phyloP scores from a whole-genome alignment of 768 basidiomycete genomes.

The Dendrothele bispora region DNA sequence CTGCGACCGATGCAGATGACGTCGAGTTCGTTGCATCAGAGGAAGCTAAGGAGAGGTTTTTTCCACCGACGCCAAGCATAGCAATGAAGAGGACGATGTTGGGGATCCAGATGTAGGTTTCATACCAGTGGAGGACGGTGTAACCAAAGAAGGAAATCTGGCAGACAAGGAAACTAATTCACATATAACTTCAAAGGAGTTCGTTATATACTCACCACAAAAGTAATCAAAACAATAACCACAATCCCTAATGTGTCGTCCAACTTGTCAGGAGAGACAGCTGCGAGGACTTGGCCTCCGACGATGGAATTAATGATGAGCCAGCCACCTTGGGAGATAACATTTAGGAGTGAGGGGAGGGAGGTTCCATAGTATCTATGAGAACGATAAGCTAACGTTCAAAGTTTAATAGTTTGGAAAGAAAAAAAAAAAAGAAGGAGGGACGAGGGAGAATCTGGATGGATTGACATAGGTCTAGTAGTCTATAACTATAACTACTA shows the following conservation, averaged over 20 bases:
- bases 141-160: conserved; percentile 64
- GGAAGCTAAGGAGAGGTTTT: conserved; percentile 47
- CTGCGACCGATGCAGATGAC: conserved; percentile 29
- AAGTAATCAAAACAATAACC: conserved; percentile 35
- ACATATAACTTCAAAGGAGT: too few species aligned
- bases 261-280: conserved; percentile 37
- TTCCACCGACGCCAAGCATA: conserved; percentile 63
- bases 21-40: too few species aligned
- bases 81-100: conserved; percentile 61
- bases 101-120: conserved; percentile 69
- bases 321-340: conserved; percentile 61
- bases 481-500: too few species aligned
- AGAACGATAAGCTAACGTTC: too few species aligned
- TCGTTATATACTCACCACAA: conserved; percentile 35
- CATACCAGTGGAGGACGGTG: conserved; percentile 63
- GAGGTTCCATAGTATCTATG: conserved; percentile 60
- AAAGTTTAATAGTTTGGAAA: too few species aligned
- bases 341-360: conserved; percentile 54
- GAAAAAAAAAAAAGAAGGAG: too few species aligned
- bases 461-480: too few species aligned
- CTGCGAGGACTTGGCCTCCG: conserved; percentile 65
- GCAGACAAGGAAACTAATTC: too few species aligned
- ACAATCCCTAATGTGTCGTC: conserved; percentile 39
- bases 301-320: conserved; percentile 67
- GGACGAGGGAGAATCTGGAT: too few species aligned